These are phyloP conservation scores for Linaria vulgaris DNA, from an alignment of 257 asterid species.

Conservation along the genomic window DNA sequence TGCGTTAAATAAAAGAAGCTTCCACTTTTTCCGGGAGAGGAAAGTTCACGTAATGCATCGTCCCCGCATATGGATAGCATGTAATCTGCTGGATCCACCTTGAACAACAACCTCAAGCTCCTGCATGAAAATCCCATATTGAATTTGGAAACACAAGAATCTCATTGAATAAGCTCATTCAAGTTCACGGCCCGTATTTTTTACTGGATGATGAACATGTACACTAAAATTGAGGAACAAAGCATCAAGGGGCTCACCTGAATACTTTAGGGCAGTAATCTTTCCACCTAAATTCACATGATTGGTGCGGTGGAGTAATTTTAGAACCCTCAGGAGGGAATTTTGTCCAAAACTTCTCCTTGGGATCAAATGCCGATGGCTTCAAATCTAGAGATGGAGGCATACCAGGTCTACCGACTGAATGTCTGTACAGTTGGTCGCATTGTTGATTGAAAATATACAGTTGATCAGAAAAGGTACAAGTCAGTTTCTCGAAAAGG, in stretches of 20 bases:
- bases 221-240: no score
- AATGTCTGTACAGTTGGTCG: slow-evolving; percentile 50
- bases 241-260: slow-evolving; percentile 42
- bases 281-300: slow-evolving; percentile 90
- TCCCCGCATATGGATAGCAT: slow-evolving; percentile 93
- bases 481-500: no score
- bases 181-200: no score
- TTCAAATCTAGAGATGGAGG: slow-evolving; percentile 78
- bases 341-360: slow-evolving; percentile 90
- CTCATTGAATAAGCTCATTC: no score
- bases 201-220: no score
- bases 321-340: slow-evolving; percentile 93
- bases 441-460: neutral
- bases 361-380: slow-evolving; percentile 89
- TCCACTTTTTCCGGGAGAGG: slow-evolving; percentile 95
- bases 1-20: slow-evolving; percentile 91
- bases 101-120: slow-evolving; percentile 74
- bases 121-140: slow-evolving; percentile 33
- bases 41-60: slow-evolving; percentile 84
- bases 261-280: slow-evolving; percentile 97
- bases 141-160: slow-evolving; percentile 3
- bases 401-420: slow-evolving; percentile 87
- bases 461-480: neutral
- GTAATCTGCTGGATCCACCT: slow-evolving; percentile 97
- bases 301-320: slow-evolving; percentile 79